Evolutionary conservation across 2,329 filamentous ascomycete species (phyloP).

Genomic region (Malbranchea zuffiana): DNA sequence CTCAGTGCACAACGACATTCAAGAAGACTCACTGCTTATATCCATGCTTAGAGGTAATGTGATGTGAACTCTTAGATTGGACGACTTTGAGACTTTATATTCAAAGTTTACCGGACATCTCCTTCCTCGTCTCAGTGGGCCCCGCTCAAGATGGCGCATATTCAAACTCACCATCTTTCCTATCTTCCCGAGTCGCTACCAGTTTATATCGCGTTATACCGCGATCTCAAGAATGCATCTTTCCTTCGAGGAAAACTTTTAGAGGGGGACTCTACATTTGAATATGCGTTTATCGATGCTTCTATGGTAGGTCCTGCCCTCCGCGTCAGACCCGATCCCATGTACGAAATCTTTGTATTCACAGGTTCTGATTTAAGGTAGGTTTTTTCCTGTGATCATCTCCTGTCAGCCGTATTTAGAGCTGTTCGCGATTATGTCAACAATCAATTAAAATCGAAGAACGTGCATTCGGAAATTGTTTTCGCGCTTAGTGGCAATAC

Average conservation of each 20-base stretch:
- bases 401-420: slow-evolving; percentile 64
- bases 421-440: slow-evolving; percentile 58
- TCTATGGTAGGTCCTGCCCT: slow-evolving; percentile 48
- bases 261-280: slow-evolving; percentile 70
- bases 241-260: slow-evolving; percentile 76
- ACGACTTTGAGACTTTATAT: too few species aligned
- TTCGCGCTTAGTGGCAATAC: slow-evolving; percentile 69
- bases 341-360: not conserved
- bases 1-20: too few species aligned
- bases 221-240: slow-evolving; percentile 61
- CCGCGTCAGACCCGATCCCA: not conserved
- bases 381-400: slow-evolving; percentile 61
- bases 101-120: not conserved
- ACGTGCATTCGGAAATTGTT: slow-evolving; percentile 82
- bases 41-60: too few species aligned
- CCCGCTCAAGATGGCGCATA: slow-evolving; percentile 20
- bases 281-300: slow-evolving; percentile 90
- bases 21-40: too few species aligned
- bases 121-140: not conserved
- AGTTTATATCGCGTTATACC: slow-evolving; percentile 66
- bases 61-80: too few species aligned
- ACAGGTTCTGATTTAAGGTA: slow-evolving; percentile 22
- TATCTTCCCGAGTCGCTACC: slow-evolving; percentile 59
- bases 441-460: slow-evolving; percentile 60
- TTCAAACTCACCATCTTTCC: slow-evolving; percentile 62